phyloP scores from a whole-genome alignment of 352 stramenopile genomes.

The Phytophthora foliorum region DNA sequence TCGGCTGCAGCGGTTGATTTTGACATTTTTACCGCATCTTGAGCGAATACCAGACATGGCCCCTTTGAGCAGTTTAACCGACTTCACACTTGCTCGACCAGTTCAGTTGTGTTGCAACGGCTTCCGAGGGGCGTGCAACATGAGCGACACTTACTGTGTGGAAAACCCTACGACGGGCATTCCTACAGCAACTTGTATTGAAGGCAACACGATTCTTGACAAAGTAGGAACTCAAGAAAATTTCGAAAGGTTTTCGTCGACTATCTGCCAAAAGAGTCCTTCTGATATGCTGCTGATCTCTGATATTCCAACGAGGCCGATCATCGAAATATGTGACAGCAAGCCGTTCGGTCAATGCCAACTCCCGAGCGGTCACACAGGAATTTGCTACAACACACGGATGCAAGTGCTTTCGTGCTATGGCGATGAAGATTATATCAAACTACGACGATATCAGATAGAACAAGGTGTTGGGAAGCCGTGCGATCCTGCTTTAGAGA shows the following conservation, averaged over 20 bases:
- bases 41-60: constrained; percentile 24
- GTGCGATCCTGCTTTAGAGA: constrained; percentile 23
- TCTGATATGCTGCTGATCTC: constrained; percentile 14
- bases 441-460: constrained; percentile 28
- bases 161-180: constrained; percentile 12
- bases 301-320: constrained; percentile 6
- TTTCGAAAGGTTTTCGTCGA: constrained; percentile 16
- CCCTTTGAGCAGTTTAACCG: not conserved
- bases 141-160: constrained; percentile 25
- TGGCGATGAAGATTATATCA: constrained; percentile 29
- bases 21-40: constrained; percentile 21
- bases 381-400: constrained; percentile 35
- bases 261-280: constrained; percentile 22
- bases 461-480: constrained; percentile 11
- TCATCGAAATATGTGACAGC: constrained; percentile 33
- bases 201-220: constrained; percentile 18
- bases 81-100: constrained; percentile 19
- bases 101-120: constrained; percentile 33
- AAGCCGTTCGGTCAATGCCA: constrained; percentile 30
- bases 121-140: constrained; percentile 27
- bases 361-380: constrained; percentile 1
- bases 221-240: constrained; percentile 18
- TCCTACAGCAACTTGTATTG: constrained; percentile 20
- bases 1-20: constrained; percentile 9
- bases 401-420: constrained; percentile 38